Evolutionary conservation across 2,329 filamentous ascomycete genomes (phyloP).

Genomic region (Trichoderma sp.): DNA sequence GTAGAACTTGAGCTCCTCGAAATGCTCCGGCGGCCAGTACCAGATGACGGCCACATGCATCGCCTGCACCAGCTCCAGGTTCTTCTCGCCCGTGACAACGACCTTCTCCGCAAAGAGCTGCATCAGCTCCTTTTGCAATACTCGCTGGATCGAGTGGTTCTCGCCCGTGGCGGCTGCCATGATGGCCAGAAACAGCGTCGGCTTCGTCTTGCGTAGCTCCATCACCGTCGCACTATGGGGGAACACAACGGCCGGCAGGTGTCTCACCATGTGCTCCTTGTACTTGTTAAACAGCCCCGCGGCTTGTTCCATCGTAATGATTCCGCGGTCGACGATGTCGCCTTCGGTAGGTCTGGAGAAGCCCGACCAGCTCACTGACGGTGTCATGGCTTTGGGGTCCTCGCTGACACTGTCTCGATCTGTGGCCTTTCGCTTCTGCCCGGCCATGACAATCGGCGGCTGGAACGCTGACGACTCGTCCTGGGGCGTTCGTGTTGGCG

Average conservation of each 20-base stretch:
- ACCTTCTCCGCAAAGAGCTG: constrained; percentile 74
- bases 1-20: constrained; percentile 88
- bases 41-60: constrained; percentile 76
- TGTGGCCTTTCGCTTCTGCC: constrained; percentile 26
- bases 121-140: constrained; percentile 71
- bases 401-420: constrained; percentile 18
- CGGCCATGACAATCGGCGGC: constrained; percentile 29
- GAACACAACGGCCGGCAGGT: constrained; percentile 67
- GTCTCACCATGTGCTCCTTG: constrained; percentile 60
- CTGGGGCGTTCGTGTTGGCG: constrained; percentile 9
- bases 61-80: constrained; percentile 79
- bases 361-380: constrained; percentile 23
- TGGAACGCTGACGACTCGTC: constrained; percentile 19
- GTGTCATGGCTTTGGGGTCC: constrained; percentile 18
- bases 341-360: constrained; percentile 38
- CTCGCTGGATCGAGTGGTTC: constrained; percentile 58
- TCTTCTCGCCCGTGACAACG: constrained; percentile 77
- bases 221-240: constrained; percentile 55
- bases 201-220: constrained; percentile 62
- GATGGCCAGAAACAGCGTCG: constrained; percentile 71
- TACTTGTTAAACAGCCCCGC: constrained; percentile 61
- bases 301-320: constrained; percentile 61
- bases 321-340: constrained; percentile 62
- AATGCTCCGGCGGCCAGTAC: constrained; percentile 82
- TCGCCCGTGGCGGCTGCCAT: constrained; percentile 68